A percentile compares a stretch with the other conserved stretches of the same genome.
These are phyloP conservation scores for Umbelopsis vinacea DNA, from an alignment of 192 early-diverging fungal genomes.

Conservation along the genomic window DNA sequence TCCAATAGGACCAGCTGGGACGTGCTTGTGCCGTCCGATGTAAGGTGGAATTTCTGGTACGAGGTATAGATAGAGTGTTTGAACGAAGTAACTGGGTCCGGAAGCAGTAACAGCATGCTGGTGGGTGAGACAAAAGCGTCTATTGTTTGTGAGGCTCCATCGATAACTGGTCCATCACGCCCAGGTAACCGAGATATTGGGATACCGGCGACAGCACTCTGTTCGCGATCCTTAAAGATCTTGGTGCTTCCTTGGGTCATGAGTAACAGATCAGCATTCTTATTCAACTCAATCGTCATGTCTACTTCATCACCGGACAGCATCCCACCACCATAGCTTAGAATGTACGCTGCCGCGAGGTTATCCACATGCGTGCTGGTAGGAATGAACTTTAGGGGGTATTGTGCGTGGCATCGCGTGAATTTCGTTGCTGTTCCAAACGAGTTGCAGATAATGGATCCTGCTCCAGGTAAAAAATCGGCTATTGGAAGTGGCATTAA, in stretches of 20 bases:
- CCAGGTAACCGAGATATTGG: not conserved
- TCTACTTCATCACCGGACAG: slow-evolving; percentile 68
- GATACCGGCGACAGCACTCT: slow-evolving; percentile 26
- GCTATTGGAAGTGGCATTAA: slow-evolving; percentile 1
- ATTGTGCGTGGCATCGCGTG: slow-evolving; percentile 44
- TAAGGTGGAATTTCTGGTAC: slow-evolving; percentile 58
- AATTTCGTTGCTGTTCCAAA: slow-evolving; percentile 33
- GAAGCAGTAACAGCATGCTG: slow-evolving; percentile 63
- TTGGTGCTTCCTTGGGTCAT: slow-evolving; percentile 87
- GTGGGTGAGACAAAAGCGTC: slow-evolving; percentile 41
- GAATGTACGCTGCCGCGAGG: slow-evolving; percentile 65
- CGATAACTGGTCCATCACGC: slow-evolving; percentile 23
- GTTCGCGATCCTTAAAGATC: slow-evolving; percentile 66
- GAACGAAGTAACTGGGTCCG: slow-evolving; percentile 84
- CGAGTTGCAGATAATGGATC: slow-evolving; percentile 30
- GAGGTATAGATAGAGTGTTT: slow-evolving; percentile 64
- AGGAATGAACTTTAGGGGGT: slow-evolving; percentile 62
- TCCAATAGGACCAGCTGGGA: slow-evolving; percentile 76
- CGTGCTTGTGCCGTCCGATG: slow-evolving; percentile 30
- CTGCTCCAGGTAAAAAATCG: slow-evolving; percentile 32
- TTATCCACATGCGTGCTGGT: slow-evolving; percentile 42
- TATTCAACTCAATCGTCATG: slow-evolving; percentile 54
- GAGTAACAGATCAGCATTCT: slow-evolving; percentile 61
- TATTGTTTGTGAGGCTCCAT: slow-evolving; percentile 51
- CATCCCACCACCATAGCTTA: slow-evolving; percentile 82